These are phyloP conservation scores for Fraxinus sp. DNA, from an alignment of 305 asterid species.

Conservation along the genomic window DNA sequence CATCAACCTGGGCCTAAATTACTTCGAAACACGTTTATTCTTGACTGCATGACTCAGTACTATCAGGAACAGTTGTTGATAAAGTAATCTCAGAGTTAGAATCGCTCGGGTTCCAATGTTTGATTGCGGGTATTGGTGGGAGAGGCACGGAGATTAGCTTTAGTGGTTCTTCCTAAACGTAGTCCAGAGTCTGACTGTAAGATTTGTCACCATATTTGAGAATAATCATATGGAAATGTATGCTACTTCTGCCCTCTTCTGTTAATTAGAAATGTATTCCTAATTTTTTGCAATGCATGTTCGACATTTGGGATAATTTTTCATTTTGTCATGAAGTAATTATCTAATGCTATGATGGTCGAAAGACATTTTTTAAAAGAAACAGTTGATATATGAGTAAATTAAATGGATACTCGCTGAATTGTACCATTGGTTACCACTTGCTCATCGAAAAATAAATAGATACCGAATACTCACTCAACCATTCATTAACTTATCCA, in stretches of 20 bases:
- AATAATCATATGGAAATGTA: conserved; percentile 20
- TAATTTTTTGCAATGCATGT: background rate
- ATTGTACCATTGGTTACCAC: too few species aligned
- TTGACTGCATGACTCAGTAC: conserved; percentile 54
- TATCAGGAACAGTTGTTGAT: conserved; percentile 79
- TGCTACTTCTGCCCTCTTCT: background rate
- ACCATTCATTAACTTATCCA: too few species aligned
- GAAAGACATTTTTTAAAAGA: too few species aligned
- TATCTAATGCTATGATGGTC: too few species aligned
- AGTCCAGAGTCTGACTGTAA: conserved; percentile 27
- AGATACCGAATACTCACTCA: too few species aligned
- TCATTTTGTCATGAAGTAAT: background rate
- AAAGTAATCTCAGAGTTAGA: conserved; percentile 68
- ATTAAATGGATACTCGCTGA: too few species aligned
- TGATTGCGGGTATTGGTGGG: conserved; percentile 89
- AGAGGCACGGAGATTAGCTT: conserved; percentile 75
- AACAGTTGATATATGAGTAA: too few species aligned
- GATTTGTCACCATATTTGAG: conserved; percentile 29
- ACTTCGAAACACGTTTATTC: conserved; percentile 30
- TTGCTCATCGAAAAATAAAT: too few species aligned
- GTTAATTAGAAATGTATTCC: background rate
- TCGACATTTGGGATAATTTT: background rate
- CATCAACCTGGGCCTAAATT: too few species aligned
- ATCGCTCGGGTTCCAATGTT: conserved; percentile 75
- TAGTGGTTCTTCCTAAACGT: conserved; percentile 45